Conservation (phyloP, 805 yeast genomes). For the Wickerhamomyces chambardii region DNA sequence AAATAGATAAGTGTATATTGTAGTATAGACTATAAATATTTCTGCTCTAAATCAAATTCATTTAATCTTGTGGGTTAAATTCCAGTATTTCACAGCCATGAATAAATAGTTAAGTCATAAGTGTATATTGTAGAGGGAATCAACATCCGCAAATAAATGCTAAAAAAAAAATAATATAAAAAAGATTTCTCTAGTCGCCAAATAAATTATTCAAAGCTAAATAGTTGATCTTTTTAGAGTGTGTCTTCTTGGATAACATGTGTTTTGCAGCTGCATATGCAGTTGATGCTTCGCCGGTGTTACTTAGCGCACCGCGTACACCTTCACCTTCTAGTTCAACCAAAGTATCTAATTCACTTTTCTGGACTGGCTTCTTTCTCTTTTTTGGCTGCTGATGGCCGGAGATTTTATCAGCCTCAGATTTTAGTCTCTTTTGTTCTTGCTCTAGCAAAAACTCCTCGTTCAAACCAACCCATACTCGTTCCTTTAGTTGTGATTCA, state of each 20-base stretch:
- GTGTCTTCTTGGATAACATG: constrained; percentile 66
- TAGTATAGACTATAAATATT: no score
- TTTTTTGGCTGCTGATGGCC: constrained; percentile 60
- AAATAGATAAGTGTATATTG: no score
- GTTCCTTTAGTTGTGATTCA: constrained; percentile 66
- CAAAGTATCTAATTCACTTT: constrained; percentile 21
- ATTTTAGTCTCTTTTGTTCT: constrained; percentile 74
- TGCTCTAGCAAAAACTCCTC: constrained; percentile 80
- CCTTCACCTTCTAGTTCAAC: constrained; percentile 22
- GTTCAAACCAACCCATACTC: constrained; percentile 85
- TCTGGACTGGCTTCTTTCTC: constrained; percentile 29
- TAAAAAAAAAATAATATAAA: no score
- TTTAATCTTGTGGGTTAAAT: no score
- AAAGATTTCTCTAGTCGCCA: constrained; percentile 11
- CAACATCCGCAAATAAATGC: no score
- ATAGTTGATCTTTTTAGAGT: constrained; percentile 88
- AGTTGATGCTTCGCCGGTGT: constrained; percentile 34
- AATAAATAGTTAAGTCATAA: no score
- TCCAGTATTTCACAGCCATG: no score
- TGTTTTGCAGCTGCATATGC: constrained; percentile 77
- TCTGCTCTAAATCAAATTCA: no score
- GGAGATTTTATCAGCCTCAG: constrained; percentile 78
- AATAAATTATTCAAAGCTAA: constrained; percentile 57
- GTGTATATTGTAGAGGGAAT: no score
- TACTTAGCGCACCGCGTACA: constrained; percentile 33